Conservation (phyloP, 2,329 filamentous ascomycete species). For the Metarhizium humberi region DNA sequence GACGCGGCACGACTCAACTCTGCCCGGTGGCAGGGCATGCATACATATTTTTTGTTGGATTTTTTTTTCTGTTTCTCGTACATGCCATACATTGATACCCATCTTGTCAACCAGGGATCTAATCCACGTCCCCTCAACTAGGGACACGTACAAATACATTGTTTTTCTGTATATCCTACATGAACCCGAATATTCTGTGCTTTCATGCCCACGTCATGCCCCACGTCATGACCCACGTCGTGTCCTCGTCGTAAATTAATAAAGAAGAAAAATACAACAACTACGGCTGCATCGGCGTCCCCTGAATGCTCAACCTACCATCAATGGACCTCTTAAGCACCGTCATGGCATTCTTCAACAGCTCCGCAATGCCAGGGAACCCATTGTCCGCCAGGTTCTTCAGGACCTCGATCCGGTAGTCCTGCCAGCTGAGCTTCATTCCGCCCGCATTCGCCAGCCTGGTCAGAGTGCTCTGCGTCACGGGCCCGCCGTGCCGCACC, state of each 20-base stretch:
- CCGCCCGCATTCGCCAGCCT: conserved; percentile 58
- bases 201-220: too few relatives aligned
- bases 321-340: conserved; percentile 48
- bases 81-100: conserved; percentile 10
- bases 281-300: conserved; percentile 7
- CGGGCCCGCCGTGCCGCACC: conserved; percentile 54
- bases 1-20: conserved; percentile 22
- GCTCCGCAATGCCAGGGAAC: conserved; percentile 53
- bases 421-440: conserved; percentile 57
- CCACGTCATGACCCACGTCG: not conserved
- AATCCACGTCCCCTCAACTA: not conserved
- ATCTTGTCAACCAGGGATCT: conserved; percentile 20
- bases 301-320: conserved; percentile 14
- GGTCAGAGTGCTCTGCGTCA: conserved; percentile 57
- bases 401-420: conserved; percentile 67
- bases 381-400: conserved; percentile 56
- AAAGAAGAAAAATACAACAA: not conserved
- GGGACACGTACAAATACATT: not conserved
- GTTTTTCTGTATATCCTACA: not conserved
- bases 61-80: conserved; percentile 10
- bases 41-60: conserved; percentile 14
- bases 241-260: too few relatives aligned
- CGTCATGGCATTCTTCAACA: conserved; percentile 79
- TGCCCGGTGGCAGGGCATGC: conserved; percentile 9
- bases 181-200: too few relatives aligned